A percentile compares a stretch with the other conserved stretches of the same genome.
Conservation (phyloP, 2,329 filamentous ascomycete genomes). For the Chaetoscypha palmicola region DNA sequence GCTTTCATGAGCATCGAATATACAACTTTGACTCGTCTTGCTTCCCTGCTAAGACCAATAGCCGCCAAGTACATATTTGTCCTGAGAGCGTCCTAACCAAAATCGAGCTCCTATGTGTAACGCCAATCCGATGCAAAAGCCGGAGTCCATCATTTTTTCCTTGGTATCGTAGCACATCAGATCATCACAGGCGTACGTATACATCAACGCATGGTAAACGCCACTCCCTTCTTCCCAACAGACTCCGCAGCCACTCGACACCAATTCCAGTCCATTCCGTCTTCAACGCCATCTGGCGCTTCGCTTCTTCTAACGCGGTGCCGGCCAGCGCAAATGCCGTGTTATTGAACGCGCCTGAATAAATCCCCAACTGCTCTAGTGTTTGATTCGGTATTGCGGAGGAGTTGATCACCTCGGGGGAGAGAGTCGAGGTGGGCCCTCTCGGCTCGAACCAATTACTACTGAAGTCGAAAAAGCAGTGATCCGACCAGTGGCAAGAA, state of each 20-base stretch:
- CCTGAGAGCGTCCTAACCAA: too few relatives aligned
- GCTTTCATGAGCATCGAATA: too few relatives aligned
- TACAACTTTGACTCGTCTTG: too few relatives aligned
- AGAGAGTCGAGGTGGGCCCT: slow-evolving; percentile 19
- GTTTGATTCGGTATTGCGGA: slow-evolving; percentile 24
- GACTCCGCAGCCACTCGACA: slow-evolving; percentile 76
- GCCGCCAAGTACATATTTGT: too few relatives aligned
- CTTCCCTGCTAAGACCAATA: too few relatives aligned
- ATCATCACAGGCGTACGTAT: slow-evolving; percentile 61
- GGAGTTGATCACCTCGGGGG: slow-evolving; percentile 23
- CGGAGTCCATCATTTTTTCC: too few relatives aligned
- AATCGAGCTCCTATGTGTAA: too few relatives aligned
- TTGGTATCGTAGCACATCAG: too few relatives aligned
- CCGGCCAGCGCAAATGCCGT: slow-evolving; percentile 62
- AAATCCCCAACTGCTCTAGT: slow-evolving; percentile 32
- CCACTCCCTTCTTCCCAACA: slow-evolving; percentile 81
- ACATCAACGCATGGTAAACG: slow-evolving; percentile 86
- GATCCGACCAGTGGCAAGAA: slow-evolving; percentile 81
- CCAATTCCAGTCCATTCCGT: slow-evolving; percentile 70
- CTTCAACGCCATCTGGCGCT: slow-evolving; percentile 41
- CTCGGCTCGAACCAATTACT: slow-evolving; percentile 93
- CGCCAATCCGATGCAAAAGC: too few relatives aligned
- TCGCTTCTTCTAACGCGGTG: slow-evolving; percentile 56
- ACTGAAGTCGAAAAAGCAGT: slow-evolving; percentile 85
- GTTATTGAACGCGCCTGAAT: slow-evolving; percentile 49